These are phyloP conservation scores for Lactarius tabidus DNA, from an alignment of 768 basidiomycete genomes.

Conservation along the genomic window DNA sequence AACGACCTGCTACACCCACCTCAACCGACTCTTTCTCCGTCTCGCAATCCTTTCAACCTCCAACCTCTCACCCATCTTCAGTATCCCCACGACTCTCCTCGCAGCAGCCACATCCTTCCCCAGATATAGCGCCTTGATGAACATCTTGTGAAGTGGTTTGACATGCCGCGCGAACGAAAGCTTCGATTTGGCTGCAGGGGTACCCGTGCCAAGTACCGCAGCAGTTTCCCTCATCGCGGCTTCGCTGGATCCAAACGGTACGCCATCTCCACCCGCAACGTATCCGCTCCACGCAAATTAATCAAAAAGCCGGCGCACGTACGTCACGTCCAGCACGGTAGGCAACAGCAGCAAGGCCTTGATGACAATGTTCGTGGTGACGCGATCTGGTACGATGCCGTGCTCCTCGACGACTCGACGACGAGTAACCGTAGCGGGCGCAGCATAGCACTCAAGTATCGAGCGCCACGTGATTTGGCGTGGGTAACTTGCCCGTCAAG, in stretches of 20 bases:
- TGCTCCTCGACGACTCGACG: conserved; percentile 35
- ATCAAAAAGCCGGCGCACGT: conserved; percentile 60
- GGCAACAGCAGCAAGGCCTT: conserved; percentile 58
- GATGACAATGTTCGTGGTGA: conserved; percentile 67
- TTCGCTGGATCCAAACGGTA: conserved; percentile 19
- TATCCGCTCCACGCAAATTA: conserved; percentile 58
- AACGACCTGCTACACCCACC: neutral
- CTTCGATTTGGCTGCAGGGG: conserved; percentile 26
- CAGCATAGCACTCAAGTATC: conserved; percentile 42
- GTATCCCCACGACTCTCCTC: conserved; percentile 21
- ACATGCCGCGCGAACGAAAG: conserved; percentile 22
- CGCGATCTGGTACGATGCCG: conserved; percentile 57
- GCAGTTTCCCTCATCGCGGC: conserved; percentile 7
- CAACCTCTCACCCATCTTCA: conserved; percentile 19
- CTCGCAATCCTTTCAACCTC: conserved; percentile 12
- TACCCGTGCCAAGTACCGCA: conserved; percentile 13
- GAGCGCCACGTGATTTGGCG: conserved; percentile 37
- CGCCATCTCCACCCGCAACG: conserved; percentile 32
- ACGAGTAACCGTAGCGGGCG: conserved; percentile 45
- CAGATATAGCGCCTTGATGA: conserved; percentile 24
- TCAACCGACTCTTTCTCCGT: neutral
- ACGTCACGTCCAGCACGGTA: conserved; percentile 37
- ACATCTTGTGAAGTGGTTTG: conserved; percentile 24
- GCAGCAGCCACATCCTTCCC: conserved; percentile 21
- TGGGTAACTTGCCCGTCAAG: conserved; percentile 42